Evolutionary conservation across 176 grass and related monocot genomes (phyloP), one percentile per base, ranked within the genome.

Genomic region (Phyllostachys edulis): DNA sequence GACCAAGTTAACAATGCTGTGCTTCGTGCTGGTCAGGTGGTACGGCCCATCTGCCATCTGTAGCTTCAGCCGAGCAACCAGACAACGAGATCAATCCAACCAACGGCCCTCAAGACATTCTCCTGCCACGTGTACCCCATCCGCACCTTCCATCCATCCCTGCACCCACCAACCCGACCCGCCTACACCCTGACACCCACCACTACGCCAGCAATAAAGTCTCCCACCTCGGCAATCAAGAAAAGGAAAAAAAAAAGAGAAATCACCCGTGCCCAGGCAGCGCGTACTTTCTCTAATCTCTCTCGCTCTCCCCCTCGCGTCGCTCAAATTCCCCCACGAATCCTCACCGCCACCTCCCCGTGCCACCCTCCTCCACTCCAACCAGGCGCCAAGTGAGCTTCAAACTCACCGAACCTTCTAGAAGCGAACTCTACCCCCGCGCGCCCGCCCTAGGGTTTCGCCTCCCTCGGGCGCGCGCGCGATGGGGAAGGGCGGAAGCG

Each of bases 401-500:
- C 75, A 90, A 76, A 62, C 60, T 4, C 24, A 34, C 32, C 32
- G 32, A 34, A 34, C 47, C 27, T 75, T 75, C 66, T 27, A 51
- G 40, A 64, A 64, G 72, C 67, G 55, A 41, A 64, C 81, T 61
- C 76, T 0, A 4, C 49, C 1, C 16, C 21, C 34, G 7, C 44
- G 11, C 41, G 8, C 9, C 41, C 41, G 7, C 71, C 42, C 47
- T 69, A 85, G 82, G 85, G 57, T 80, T 57, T 10, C 12, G 70
- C 73, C 20, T 67, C 68, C 45, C 14, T 26, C 70, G 44, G 36
- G 29, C 34, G 38, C n/a, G 12, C 49, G n/a, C 10, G 37, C 38
- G 36, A 87, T 87, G 85, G 85, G 74, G 69, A 4, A n/a, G 73
- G 80, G 52, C 70, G 80, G 89, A 85, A 86, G 82, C 80, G 84